These are phyloP conservation scores for Pharnaceum exiguum DNA, from an alignment of 148 eudicot species.

Conservation along the genomic window DNA sequence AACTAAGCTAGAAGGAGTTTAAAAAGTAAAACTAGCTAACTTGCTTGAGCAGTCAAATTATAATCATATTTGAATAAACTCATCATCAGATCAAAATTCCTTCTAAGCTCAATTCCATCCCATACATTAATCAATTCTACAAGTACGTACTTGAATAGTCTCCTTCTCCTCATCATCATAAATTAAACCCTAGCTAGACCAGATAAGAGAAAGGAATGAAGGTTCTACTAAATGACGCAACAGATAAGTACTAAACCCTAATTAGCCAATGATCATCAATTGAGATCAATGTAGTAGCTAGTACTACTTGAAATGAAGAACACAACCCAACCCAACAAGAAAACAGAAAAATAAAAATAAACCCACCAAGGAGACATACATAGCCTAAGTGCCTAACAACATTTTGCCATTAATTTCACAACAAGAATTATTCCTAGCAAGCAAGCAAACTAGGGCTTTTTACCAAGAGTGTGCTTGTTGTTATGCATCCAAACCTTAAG, in stretches of 20 bases:
- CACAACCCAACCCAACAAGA: not conserved
- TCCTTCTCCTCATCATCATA: constrained; percentile 3
- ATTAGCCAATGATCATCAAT: not conserved
- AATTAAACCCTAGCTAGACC: not conserved
- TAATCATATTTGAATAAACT: constrained; percentile 3
- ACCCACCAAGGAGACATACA: too few species aligned
- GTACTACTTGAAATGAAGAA: not conserved
- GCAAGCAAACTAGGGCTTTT: constrained; percentile 48
- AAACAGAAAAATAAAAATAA: not conserved
- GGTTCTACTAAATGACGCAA: not conserved
- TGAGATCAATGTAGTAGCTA: constrained; percentile 9
- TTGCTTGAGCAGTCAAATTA: constrained; percentile 5
- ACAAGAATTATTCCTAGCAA: too few species aligned
- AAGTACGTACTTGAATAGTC: too few species aligned
- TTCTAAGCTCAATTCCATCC: too few species aligned
- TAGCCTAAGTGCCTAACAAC: too few species aligned
- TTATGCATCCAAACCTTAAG: constrained; percentile 66
- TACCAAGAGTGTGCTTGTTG: constrained; percentile 61
- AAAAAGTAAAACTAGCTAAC: not conserved
- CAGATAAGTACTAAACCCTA: constrained; percentile 18
- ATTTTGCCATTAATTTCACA: too few species aligned
- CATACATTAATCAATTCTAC: too few species aligned
- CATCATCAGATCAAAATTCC: constrained; percentile 13
- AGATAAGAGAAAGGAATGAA: not conserved
- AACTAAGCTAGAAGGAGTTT: too few species aligned